A percentile compares a stretch with the other conserved stretches of the same genome.
These are phyloP conservation scores for Excoecaria cochinchinensis DNA, from an alignment of 345 rosid genomes.

Conservation along the genomic window DNA sequence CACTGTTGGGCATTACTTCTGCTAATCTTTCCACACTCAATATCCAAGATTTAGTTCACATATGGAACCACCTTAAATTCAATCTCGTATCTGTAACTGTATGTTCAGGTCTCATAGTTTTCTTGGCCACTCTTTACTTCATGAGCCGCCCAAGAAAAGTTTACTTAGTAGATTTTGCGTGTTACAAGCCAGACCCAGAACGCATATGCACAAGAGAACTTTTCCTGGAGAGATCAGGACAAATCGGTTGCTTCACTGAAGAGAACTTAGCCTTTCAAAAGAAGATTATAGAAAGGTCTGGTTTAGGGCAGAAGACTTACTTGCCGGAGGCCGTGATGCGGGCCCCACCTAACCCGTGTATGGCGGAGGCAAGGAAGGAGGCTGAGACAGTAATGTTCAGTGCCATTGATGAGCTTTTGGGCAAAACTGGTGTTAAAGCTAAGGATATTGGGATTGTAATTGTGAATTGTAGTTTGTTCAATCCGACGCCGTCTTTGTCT, in stretches of 20 bases:
- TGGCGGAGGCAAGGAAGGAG: constrained; percentile 67
- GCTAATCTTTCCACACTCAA: constrained; percentile 54
- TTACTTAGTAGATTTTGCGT: constrained; percentile 66
- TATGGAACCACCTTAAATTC: constrained; percentile 58
- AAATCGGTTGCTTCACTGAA: constrained; percentile 45
- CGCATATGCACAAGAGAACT: constrained; percentile 43
- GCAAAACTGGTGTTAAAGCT: constrained; percentile 55
- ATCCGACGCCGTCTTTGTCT: constrained; percentile 66
- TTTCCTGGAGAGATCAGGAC: constrained; percentile 44
- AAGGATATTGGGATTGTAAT: constrained; percentile 62
- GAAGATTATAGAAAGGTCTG: constrained; percentile 81
- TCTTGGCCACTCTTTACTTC: constrained; percentile 59
- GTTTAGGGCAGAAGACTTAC: constrained; percentile 74
- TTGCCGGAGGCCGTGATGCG: constrained; percentile 66
- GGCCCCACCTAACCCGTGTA: constrained; percentile 50
- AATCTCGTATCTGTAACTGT: constrained; percentile 47
- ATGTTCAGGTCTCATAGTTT: constrained; percentile 40
- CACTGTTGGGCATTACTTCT: constrained; percentile 37
- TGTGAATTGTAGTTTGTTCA: constrained; percentile 67
- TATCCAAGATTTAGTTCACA: constrained; percentile 34
- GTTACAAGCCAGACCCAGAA: constrained; percentile 51
- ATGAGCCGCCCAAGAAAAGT: constrained; percentile 64
- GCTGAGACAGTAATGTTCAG: constrained; percentile 66
- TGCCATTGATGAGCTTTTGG: constrained; percentile 58
- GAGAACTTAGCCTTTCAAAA: constrained; percentile 72